Evolutionary conservation across 345 rosid species (phyloP).

Genomic region (Citropsis articulata): DNA sequence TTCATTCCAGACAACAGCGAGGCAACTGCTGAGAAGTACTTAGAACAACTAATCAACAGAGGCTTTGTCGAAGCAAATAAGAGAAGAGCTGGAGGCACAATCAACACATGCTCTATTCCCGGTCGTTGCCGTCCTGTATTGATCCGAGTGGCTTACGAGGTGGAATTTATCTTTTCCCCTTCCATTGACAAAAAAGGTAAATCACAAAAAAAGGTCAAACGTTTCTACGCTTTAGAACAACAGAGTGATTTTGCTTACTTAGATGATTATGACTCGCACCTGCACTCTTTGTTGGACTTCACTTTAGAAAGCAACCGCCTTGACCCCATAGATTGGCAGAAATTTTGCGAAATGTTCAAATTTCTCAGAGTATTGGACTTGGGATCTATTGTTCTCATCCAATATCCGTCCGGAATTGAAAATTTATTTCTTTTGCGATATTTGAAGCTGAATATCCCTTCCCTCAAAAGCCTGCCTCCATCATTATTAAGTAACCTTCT

Average conservation of each 20-base stretch:
- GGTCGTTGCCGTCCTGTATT: accelerated
- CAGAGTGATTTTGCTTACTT: background rate
- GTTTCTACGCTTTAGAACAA: accelerated
- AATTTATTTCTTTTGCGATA: background rate
- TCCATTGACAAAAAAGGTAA: no score
- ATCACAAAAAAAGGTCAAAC: background rate
- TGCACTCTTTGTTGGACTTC: background rate
- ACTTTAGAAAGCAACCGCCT: accelerated
- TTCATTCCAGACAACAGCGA: background rate
- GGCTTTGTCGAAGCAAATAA: background rate
- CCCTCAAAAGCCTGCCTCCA: conserved; percentile 2
- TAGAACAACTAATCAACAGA: background rate
- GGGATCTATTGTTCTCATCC: background rate
- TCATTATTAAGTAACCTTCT: background rate
- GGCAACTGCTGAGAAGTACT: background rate
- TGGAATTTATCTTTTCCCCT: background rate
- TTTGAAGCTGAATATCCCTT: background rate
- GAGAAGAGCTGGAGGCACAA: background rate
- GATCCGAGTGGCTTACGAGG: accelerated
- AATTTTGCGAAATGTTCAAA: background rate
- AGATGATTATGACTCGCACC: background rate
- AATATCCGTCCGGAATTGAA: background rate
- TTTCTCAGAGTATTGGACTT: background rate
- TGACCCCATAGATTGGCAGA: no score
- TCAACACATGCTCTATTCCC: background rate